Percentiles rank a stretch among this genome's conserved stretches.
Conservation (phyloP, 2,329 filamentous ascomycete genomes). For the Ceratocystis smalleyi region DNA sequence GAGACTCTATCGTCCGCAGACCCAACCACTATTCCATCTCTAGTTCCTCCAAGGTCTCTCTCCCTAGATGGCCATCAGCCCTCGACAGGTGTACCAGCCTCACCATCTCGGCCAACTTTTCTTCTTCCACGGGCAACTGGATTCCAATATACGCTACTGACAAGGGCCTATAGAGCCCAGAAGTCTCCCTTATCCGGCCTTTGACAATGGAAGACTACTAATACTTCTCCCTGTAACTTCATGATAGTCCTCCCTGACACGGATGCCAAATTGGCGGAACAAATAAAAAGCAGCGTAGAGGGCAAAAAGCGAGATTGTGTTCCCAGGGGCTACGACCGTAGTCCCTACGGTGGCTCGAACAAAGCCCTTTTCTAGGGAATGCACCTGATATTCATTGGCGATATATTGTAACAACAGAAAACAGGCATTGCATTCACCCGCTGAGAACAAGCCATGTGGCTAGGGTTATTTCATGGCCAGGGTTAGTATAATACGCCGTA, state of each 20-base stretch:
- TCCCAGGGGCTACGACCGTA: neutral
- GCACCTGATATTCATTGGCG: neutral
- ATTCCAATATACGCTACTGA: neutral
- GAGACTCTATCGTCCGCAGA: neutral
- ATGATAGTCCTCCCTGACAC: neutral
- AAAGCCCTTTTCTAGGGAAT: neutral
- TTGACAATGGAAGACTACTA: neutral
- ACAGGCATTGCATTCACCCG: neutral
- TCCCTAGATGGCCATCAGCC: neutral
- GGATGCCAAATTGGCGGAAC: neutral
- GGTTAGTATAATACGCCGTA: neutral
- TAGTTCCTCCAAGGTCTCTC: neutral
- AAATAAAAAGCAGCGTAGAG: neutral
- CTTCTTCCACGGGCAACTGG: neutral
- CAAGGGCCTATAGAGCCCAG: neutral
- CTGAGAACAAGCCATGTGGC: neutral
- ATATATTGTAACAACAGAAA: neutral
- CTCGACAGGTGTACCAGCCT: neutral
- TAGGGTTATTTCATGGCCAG: neutral
- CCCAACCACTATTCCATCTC: neutral
- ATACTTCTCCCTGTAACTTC: conserved; percentile 1
- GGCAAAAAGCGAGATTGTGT: neutral
- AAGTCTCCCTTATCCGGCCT: neutral
- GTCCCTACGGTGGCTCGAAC: neutral
- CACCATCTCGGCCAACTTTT: neutral